Percentiles rank a stretch among this genome's conserved stretches.
phyloP scores from a whole-genome alignment of 164 flowering plant genomes.

The Nelumbo lutea region DNA sequence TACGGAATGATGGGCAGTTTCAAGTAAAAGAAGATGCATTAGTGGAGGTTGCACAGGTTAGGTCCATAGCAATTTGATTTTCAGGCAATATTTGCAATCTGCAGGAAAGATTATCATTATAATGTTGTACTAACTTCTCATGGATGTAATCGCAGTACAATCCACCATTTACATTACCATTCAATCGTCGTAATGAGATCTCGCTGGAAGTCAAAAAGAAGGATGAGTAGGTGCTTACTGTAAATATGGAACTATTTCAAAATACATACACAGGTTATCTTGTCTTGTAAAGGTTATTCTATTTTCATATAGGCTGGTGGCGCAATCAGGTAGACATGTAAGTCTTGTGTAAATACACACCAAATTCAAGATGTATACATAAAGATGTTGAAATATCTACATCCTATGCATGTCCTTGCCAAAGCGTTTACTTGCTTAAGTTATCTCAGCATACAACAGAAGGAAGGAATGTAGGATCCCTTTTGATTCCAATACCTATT shows the following conservation, averaged over 20 bases:
- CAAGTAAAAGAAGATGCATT: conserved; percentile 51
- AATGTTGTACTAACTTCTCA: background rate
- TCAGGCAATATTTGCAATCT: background rate
- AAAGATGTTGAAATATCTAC: background rate
- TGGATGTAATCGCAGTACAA: conserved; percentile 64
- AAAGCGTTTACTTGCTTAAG: too few species aligned
- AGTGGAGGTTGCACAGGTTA: conserved; percentile 89
- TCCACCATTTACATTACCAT: conserved; percentile 92
- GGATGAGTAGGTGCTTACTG: conserved; percentile 24
- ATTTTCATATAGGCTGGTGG: background rate
- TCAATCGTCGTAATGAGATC: conserved; percentile 85
- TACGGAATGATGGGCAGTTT: conserved; percentile 47
- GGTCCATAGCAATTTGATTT: background rate
- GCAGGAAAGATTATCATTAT: background rate
- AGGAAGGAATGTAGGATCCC: too few species aligned
- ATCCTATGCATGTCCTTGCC: too few species aligned
- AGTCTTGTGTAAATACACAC: background rate
- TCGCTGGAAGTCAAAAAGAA: conserved; percentile 72
- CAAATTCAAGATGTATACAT: background rate
- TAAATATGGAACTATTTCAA: background rate
- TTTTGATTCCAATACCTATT: too few species aligned
- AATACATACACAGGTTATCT: background rate
- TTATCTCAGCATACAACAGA: too few species aligned
- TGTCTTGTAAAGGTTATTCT: background rate
- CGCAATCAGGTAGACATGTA: background rate